phyloP scores from a whole-genome alignment of 495 filamentous ascomycete species.

The Hypoxylon intermedium region DNA sequence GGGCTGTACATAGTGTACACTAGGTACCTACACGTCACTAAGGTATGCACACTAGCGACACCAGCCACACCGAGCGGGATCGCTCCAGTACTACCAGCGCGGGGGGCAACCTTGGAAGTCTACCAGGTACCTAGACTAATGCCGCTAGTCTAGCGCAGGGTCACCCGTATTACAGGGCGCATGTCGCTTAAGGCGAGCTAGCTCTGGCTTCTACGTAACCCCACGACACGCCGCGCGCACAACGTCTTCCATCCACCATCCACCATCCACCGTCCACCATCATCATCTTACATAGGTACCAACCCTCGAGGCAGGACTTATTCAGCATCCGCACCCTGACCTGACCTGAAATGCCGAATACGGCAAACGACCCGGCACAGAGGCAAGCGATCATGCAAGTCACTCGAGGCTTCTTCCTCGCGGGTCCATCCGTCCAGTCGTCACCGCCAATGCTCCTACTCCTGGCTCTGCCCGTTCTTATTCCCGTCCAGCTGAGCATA shows the following conservation, averaged over 20 bases:
- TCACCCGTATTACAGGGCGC: conserved; percentile 21
- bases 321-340: not conserved
- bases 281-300: conserved; percentile 2
- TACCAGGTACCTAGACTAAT: too few relatives aligned
- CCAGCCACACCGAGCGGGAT: too few relatives aligned
- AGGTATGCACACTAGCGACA: too few relatives aligned
- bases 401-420: conserved; percentile 1
- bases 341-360: conserved; percentile 13
- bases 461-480: not conserved
- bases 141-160: not conserved
- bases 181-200: conserved; percentile 35
- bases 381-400: not conserved
- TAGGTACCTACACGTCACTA: too few relatives aligned
- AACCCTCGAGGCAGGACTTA: conserved; percentile 1
- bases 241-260: conserved; percentile 21
- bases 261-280: conserved; percentile 3
- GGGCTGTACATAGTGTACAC: too few relatives aligned
- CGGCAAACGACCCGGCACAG: conserved; percentile 3
- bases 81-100: too few relatives aligned
- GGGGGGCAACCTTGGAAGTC: too few relatives aligned
- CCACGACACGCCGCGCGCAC: conserved; percentile 12
- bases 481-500: conserved; percentile 4
- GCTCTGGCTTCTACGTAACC: not conserved
- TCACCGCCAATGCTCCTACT: not conserved
- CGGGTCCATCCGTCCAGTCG: not conserved